Percentiles rank a stretch among this genome's conserved stretches.
phyloP scores from a whole-genome alignment of 192 early-diverging fungal species.

The Backusella mclennaniae region DNA sequence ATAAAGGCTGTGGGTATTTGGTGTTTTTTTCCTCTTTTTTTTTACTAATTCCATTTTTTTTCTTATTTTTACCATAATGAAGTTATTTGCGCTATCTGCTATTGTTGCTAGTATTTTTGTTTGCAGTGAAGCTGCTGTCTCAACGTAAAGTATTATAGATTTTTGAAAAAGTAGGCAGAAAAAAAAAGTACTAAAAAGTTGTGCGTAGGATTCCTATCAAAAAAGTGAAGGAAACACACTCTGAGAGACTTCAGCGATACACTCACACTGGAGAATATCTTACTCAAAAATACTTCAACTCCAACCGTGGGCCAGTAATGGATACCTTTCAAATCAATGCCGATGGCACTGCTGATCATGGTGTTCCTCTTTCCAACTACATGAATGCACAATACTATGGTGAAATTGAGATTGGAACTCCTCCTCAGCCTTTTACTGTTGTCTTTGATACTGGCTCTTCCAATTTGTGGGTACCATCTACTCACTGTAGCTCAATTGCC shows the following conservation, averaged over 20 bases:
- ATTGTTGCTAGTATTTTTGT: slow-evolving; percentile 20
- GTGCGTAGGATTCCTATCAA: slow-evolving; percentile 56
- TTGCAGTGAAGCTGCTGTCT: slow-evolving; percentile 23
- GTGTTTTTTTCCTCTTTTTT: background rate
- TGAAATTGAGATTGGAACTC: slow-evolving; percentile 82
- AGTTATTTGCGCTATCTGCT: slow-evolving; percentile 30
- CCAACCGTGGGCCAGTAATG: slow-evolving; percentile 19
- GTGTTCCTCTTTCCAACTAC: slow-evolving; percentile 85
- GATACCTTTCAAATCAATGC: slow-evolving; percentile 50
- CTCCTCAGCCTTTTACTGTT: slow-evolving; percentile 88
- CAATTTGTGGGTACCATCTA: slow-evolving; percentile 97
- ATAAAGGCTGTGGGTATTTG: slow-evolving; percentile 7
- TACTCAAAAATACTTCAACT: slow-evolving; percentile 78
- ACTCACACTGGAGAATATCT: slow-evolving; percentile 64
- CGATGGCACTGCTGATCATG: slow-evolving; percentile 57
- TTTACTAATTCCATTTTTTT: background rate
- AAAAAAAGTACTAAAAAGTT: background rate
- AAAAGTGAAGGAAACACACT: slow-evolving; percentile 61
- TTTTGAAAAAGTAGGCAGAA: background rate
- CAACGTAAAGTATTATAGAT: slow-evolving; percentile 17
- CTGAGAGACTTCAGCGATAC: slow-evolving; percentile 61
- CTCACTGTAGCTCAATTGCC: slow-evolving; percentile 90
- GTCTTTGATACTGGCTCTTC: slow-evolving; percentile 94
- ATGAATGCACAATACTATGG: slow-evolving; percentile 98
- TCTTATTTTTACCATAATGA: slow-evolving; percentile 17